These are phyloP conservation scores for Penicillium herquei DNA, from an alignment of 495 filamentous ascomycete genomes.

Conservation along the genomic window DNA sequence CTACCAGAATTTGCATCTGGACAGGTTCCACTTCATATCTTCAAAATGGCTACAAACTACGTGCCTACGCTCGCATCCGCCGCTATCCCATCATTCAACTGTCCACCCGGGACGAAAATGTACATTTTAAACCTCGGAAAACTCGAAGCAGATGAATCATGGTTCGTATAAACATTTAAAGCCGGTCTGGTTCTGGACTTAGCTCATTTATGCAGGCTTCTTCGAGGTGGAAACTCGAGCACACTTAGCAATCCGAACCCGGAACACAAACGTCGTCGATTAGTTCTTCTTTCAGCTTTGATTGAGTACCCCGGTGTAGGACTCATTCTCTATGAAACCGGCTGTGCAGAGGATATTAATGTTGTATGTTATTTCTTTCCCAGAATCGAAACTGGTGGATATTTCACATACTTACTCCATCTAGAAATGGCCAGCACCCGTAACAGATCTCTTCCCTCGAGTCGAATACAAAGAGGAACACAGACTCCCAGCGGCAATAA, in stretches of 20 bases:
- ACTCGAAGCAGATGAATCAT: slow-evolving; percentile 27
- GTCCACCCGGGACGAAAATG: slow-evolving; percentile 29
- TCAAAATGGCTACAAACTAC: slow-evolving; percentile 1
- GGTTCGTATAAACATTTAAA: slow-evolving; percentile 9
- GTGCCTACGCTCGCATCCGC: slow-evolving; percentile 9
- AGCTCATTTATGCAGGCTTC: slow-evolving; percentile 15
- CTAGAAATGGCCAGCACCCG: slow-evolving; percentile 35
- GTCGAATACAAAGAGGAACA: slow-evolving; percentile 38
- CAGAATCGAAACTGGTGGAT: background rate
- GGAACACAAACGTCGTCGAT: slow-evolving; percentile 37
- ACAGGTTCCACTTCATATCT: background rate
- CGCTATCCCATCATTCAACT: slow-evolving; percentile 17
- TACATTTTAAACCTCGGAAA: slow-evolving; percentile 29
- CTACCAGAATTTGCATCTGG: too few species aligned
- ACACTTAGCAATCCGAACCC: slow-evolving; percentile 24
- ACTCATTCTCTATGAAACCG: slow-evolving; percentile 52
- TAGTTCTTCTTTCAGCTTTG: slow-evolving; percentile 42
- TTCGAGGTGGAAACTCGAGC: slow-evolving; percentile 29
- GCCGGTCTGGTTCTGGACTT: background rate
- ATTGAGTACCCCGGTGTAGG: slow-evolving; percentile 53
- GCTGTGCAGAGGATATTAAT: slow-evolving; percentile 46
- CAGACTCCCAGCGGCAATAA: slow-evolving; percentile 45
- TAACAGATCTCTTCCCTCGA: slow-evolving; percentile 48
- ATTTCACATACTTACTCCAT: background rate
- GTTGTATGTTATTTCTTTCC: slow-evolving; percentile 14